Evolutionary conservation across 1,139 yeast genomes (phyloP).

Genomic region (Meyerozyma sp.): DNA sequence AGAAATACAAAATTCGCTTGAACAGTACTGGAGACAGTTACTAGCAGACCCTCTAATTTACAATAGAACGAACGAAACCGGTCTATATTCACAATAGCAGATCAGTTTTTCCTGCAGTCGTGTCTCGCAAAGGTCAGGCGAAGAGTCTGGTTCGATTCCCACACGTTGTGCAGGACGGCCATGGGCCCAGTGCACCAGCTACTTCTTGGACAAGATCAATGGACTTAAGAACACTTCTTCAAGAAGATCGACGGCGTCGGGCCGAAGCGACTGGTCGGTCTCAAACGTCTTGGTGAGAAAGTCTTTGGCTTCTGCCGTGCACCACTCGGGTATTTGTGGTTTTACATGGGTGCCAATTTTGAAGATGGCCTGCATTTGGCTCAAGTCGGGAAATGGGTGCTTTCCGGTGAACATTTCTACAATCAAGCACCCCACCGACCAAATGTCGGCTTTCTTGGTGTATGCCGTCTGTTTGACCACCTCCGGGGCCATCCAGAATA

Average conservation of each 20-base stretch:
- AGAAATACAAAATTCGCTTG: background rate
- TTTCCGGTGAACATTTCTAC: conserved; percentile 94
- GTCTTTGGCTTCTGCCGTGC: conserved; percentile 62
- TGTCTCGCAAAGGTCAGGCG: background rate
- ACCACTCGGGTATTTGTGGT: conserved; percentile 78
- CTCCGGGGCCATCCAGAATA: conserved; percentile 98
- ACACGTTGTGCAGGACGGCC: background rate
- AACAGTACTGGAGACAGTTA: no score
- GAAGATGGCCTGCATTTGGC: conserved; percentile 95
- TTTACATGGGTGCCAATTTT: conserved; percentile 77
- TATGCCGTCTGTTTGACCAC: conserved; percentile 89
- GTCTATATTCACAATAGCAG: background rate
- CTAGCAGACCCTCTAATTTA: no score
- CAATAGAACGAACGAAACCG: no score
- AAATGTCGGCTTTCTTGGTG: conserved; percentile 86
- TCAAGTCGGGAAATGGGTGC: conserved; percentile 90
- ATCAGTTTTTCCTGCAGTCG: background rate
- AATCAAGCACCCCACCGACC: conserved; percentile 91
- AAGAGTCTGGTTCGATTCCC: background rate
- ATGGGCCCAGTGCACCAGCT: background rate
- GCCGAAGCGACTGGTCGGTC: conserved; percentile 66
- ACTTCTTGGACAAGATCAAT: conserved; percentile 38
- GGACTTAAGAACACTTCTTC: conserved; percentile 57
- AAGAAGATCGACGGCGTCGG: conserved; percentile 66
- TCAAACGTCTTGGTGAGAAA: conserved; percentile 69